These are phyloP conservation scores for Panicum hallii DNA, from an alignment of 202 grass and related monocot species.

Conservation along the genomic window DNA sequence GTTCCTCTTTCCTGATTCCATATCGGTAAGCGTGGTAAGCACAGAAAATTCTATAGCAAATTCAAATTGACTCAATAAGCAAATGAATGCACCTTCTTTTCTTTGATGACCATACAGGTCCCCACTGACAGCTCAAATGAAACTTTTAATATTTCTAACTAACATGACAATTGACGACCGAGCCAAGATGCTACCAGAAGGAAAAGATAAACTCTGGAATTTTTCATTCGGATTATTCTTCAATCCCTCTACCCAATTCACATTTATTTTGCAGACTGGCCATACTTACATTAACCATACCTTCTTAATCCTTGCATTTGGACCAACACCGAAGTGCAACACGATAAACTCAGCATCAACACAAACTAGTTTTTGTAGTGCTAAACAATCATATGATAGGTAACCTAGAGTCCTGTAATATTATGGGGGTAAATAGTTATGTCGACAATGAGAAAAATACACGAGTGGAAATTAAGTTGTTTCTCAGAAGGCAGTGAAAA, in stretches of 20 bases:
- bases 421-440: neutral
- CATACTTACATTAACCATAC: neutral
- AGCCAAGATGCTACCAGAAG: neutral
- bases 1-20: neutral
- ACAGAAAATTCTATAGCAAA: neutral
- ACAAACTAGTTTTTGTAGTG: neutral
- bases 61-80: neutral
- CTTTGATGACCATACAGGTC: neutral
- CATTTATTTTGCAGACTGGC: neutral
- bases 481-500: too few relatives aligned
- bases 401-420: neutral
- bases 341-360: neutral
- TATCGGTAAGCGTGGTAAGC: neutral
- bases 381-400: neutral
- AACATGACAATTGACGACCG: neutral
- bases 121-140: neutral
- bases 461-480: too few relatives aligned
- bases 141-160: neutral
- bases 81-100: slow-evolving; percentile 1
- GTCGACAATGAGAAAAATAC: neutral
- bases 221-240: neutral
- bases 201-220: neutral
- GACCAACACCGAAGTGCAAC: neutral
- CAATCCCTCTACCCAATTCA: neutral
- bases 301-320: neutral